Evolutionary conservation across 768 basidiomycete species (phyloP), one percentile per base, ranked within the genome.

Genomic region (Rhizopogon rudus): DNA sequence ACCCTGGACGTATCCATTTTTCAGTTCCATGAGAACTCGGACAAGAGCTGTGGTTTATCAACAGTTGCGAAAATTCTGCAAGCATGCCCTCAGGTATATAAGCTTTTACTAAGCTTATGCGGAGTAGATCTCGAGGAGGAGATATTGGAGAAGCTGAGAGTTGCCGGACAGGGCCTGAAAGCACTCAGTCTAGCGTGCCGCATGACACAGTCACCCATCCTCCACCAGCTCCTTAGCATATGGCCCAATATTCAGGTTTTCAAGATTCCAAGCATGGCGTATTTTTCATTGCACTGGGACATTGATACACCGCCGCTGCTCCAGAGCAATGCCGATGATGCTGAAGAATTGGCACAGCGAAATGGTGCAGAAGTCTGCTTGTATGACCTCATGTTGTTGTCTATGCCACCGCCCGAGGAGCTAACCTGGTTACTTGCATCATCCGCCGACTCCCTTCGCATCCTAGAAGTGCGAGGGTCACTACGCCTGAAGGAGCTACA

Each of bases 121-220:
- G 59, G 62, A 16, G 3, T 75, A 2, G 62, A 33, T 33, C 31
- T 75, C 29, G 63, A 63, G 39, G 55, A 58, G 4, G 57, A 64
- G 35, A 52, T 44, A 1, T 66, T 76, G 8, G 49, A 59, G 40
- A 60, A 61, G 7, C 62, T 75, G 16, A 56, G 60, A 20, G 42
- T 61, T 13, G 51, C 54, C 2, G 64, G 68, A 0, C 60, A 59
- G 37, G 49, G 57, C 17, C 61, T 77, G 50, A 67, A 72, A 17
- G 68, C 75, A 0, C 60, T 77, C 44, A 63, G 59, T 31, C 55
- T 79, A 22, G 52, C 62, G 14, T 46, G 56, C 1, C 75, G 70
- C 52, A 73, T 75, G 46, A 63, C 75, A 1, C 76, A 78, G 62
- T 76, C 76, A 6, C 76, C 76, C 16, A 63, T 77, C 17, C 58